Evolutionary conservation across 2,329 filamentous ascomycete genomes (phyloP).

Genomic region (Diaporthe capsici): DNA sequence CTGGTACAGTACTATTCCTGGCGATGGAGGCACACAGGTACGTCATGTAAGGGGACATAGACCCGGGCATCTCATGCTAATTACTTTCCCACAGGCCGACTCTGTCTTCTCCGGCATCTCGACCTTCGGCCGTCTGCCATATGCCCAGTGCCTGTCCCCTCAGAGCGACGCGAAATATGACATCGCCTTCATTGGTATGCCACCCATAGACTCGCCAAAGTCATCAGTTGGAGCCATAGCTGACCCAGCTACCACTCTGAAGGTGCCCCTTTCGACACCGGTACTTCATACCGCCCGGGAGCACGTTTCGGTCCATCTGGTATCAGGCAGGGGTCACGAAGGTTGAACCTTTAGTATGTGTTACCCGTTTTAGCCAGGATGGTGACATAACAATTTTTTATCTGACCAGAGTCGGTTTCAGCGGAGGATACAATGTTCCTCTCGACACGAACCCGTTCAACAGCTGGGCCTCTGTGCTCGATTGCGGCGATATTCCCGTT

Average conservation of each 20-base stretch:
- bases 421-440: constrained; percentile 89
- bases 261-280: constrained; percentile 89
- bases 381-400: constrained; percentile 47
- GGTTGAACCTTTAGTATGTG: constrained; percentile 88
- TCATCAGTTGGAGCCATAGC: background rate
- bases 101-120: constrained; percentile 91
- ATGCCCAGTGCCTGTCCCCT: constrained; percentile 79
- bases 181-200: constrained; percentile 84
- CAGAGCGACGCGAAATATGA: constrained; percentile 80
- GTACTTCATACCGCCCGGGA: constrained; percentile 86
- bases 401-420: constrained; percentile 57
- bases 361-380: constrained; percentile 1
- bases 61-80: background rate
- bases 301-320: constrained; percentile 88
- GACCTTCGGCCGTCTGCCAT: constrained; percentile 85
- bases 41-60: constrained; percentile 40
- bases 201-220: no score
- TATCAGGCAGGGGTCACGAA: constrained; percentile 87
- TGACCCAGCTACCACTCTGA: background rate
- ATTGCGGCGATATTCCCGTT: constrained; percentile 88
- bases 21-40: constrained; percentile 87
- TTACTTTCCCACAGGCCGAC: constrained; percentile 71
- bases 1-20: constrained; percentile 88
- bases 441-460: constrained; percentile 85
- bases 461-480: constrained; percentile 83